These are phyloP conservation scores for Ascochyta clinopodiicola DNA, from an alignment of 2,329 filamentous ascomycete species.

Conservation along the genomic window DNA sequence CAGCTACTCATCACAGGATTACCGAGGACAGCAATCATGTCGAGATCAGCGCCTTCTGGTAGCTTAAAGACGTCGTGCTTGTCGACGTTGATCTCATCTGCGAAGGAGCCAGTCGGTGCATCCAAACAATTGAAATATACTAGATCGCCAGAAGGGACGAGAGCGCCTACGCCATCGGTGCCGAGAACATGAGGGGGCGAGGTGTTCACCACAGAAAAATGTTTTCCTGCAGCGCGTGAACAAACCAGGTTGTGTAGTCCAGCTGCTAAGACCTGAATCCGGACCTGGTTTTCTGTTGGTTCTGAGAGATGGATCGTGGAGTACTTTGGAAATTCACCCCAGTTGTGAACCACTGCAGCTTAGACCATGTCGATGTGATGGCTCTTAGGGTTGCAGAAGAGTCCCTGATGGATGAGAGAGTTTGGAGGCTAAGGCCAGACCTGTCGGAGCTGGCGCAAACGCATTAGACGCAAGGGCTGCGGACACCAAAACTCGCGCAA, in stretches of 20 bases:
- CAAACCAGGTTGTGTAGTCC: slow-evolving; percentile 63
- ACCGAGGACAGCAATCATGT: slow-evolving; percentile 59
- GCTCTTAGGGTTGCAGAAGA: too few species aligned
- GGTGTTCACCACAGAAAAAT: slow-evolving; percentile 60
- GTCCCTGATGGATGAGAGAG: too few species aligned
- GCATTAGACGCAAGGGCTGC: too few species aligned
- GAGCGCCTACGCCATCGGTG: slow-evolving; percentile 60
- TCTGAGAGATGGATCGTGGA: slow-evolving; percentile 45
- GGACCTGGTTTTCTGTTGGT: slow-evolving; percentile 50
- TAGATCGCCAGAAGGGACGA: slow-evolving; percentile 53
- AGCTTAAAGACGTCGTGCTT: slow-evolving; percentile 50
- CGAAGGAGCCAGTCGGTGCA: slow-evolving; percentile 52
- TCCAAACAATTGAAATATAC: slow-evolving; percentile 59
- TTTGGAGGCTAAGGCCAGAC: too few species aligned
- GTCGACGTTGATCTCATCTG: slow-evolving; percentile 58
- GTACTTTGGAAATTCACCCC: slow-evolving; percentile 48
- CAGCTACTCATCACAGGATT: slow-evolving; percentile 65
- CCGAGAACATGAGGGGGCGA: slow-evolving; percentile 60
- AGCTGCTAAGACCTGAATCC: slow-evolving; percentile 60
- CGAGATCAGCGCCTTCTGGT: slow-evolving; percentile 55
- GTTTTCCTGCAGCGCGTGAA: slow-evolving; percentile 59
- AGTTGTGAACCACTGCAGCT: slow-evolving; percentile 51
- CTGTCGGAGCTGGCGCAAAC: too few species aligned
- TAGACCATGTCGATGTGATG: slow-evolving; percentile 42
- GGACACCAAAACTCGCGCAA: too few species aligned